A percentile compares a stretch with the other conserved stretches of the same genome.
These are phyloP conservation scores for Thalassiosira hispida DNA, from an alignment of 352 stramenopile species.

Conservation along the genomic window DNA sequence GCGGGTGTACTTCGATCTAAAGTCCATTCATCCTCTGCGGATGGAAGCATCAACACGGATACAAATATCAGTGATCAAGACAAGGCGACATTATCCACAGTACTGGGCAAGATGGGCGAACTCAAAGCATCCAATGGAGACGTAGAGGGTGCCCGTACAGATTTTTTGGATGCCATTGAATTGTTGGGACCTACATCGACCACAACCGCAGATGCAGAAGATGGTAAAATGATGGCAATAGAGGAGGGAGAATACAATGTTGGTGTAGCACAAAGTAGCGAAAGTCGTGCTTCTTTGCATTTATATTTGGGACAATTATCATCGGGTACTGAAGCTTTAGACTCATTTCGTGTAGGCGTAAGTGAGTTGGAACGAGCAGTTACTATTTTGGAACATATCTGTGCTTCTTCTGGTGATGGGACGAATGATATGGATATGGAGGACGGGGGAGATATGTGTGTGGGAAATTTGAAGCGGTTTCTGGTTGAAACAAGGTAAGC, in stretches of 20 bases:
- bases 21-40: constrained; percentile 17
- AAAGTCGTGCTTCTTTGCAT: constrained; percentile 63
- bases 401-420: constrained; percentile 5
- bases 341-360: constrained; percentile 64
- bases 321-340: constrained; percentile 69
- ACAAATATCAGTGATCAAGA: constrained; percentile 28
- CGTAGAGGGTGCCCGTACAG: constrained; percentile 59
- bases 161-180: constrained; percentile 74
- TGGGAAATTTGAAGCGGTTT: constrained; percentile 35
- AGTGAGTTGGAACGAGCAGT: constrained; percentile 48
- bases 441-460: constrained; percentile 35
- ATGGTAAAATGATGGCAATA: constrained; percentile 15
- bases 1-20: constrained; percentile 33
- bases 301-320: constrained; percentile 82
- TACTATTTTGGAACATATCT: constrained; percentile 35
- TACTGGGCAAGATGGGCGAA: constrained; percentile 78
- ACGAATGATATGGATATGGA: constrained; percentile 29
- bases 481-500: constrained; percentile 41
- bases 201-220: constrained; percentile 20
- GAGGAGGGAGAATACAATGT: constrained; percentile 24
- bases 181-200: constrained; percentile 30
- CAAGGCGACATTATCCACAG: constrained; percentile 45
- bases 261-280: constrained; percentile 44
- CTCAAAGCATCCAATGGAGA: constrained; percentile 70
- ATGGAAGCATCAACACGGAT: neutral